Evolutionary conservation across 1,284 basidiomycete genomes (phyloP).

Genomic region (Fistulina hepatica): DNA sequence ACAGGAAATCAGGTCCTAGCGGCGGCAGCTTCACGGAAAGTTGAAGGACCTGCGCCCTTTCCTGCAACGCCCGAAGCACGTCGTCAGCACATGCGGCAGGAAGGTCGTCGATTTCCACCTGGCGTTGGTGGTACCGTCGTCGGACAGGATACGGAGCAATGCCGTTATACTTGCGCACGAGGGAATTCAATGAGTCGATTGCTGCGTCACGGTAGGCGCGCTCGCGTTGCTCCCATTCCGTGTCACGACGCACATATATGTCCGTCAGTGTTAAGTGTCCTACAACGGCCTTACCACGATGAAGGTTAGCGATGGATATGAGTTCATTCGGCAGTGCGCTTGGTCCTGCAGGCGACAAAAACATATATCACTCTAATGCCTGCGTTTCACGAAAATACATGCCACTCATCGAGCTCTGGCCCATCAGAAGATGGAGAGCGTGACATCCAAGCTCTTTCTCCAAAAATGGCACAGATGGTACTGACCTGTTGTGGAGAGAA

Average conservation of each 20-base stretch:
- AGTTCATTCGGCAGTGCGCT: slow-evolving; percentile 80
- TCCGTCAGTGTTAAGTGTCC: too few relatives aligned
- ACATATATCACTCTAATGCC: too few relatives aligned
- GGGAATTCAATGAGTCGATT: slow-evolving; percentile 59
- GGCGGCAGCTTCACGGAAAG: too few relatives aligned
- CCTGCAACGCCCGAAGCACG: slow-evolving; percentile 36
- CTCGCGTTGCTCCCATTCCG: slow-evolving; percentile 67
- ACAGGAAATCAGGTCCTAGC: too few relatives aligned
- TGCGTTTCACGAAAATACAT: too few relatives aligned
- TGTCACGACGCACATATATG: too few relatives aligned
- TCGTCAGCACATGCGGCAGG: slow-evolving; percentile 45
- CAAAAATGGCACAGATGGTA: slow-evolving; percentile 85
- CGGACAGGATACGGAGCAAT: slow-evolving; percentile 69
- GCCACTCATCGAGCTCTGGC: slow-evolving; percentile 71
- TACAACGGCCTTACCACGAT: slow-evolving; percentile 63
- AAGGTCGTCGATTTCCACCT: slow-evolving; percentile 48
- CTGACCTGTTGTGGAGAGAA: slow-evolving; percentile 40
- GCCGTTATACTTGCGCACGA: slow-evolving; percentile 71
- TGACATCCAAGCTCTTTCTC: slow-evolving; percentile 82
- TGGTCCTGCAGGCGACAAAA: too few relatives aligned
- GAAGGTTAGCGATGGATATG: slow-evolving; percentile 67
- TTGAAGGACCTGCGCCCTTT: too few relatives aligned
- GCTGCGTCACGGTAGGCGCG: slow-evolving; percentile 59
- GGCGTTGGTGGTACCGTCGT: slow-evolving; percentile 45
- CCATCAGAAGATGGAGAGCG: slow-evolving; percentile 83